phyloP scores from a whole-genome alignment of 2,329 filamentous ascomycete genomes.

The Ophiobolus disseminans region DNA sequence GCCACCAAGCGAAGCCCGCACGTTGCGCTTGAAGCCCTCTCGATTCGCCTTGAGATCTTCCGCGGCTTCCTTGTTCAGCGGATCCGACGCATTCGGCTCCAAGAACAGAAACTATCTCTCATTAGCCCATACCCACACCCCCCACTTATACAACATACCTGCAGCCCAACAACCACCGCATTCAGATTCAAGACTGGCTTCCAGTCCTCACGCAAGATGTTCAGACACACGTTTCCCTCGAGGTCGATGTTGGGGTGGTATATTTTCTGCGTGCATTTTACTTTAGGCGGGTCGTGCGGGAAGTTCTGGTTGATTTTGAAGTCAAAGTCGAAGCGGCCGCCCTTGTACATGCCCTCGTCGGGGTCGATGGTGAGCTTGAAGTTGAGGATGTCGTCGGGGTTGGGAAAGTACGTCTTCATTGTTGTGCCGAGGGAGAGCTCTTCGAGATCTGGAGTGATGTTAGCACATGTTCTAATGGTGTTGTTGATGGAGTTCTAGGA shows the following conservation, averaged over 20 bases:
- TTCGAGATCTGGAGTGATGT: constrained; percentile 68
- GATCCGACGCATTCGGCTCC: constrained; percentile 95
- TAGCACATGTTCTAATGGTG: constrained; percentile 6
- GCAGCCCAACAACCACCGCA: constrained; percentile 91
- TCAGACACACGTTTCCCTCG: constrained; percentile 96
- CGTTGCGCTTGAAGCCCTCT: constrained; percentile 91
- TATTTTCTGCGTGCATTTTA: constrained; percentile 96
- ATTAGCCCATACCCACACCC: constrained; percentile 8
- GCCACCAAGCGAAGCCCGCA: constrained; percentile 81
- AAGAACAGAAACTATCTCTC: constrained; percentile 84
- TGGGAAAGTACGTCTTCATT: constrained; percentile 81
- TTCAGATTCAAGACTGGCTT: constrained; percentile 98
- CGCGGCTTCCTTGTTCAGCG: constrained; percentile 97
- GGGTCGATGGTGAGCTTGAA: constrained; percentile 83
- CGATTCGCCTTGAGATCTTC: constrained; percentile 87
- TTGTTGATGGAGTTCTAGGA: background rate
- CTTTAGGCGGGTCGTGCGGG: constrained; percentile 96
- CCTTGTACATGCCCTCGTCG: constrained; percentile 88
- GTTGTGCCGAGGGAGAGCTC: constrained; percentile 80
- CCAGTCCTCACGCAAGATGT: constrained; percentile 98
- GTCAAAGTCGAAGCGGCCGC: constrained; percentile 84
- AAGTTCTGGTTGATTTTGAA: constrained; percentile 95
- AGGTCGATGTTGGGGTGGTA: constrained; percentile 99
- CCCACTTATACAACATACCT: constrained; percentile 60
- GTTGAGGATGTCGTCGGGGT: constrained; percentile 85